Base-by-base conservation (phyloP, 2,329 filamentous ascomycete species). In the Teratosphaeria viscida region DNA sequence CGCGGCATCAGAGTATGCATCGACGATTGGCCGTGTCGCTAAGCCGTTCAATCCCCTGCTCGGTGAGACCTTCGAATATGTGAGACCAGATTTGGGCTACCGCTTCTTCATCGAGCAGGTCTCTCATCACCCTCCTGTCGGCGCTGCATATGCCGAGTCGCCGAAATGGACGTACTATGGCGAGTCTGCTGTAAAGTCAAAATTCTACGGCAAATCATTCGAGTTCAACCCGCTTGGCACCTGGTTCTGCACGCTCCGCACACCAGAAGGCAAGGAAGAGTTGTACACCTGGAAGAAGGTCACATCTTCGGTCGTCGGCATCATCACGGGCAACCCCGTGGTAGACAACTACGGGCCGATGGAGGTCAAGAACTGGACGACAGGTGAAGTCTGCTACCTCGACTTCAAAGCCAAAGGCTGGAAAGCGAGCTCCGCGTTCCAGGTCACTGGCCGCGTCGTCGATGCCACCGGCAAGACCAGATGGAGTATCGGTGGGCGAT, bases 221-320 rank as follows among this genome's bases (percentile, higher is more conserved):
- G 94, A 99, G 68, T 91, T 97, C 74, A 95, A 96, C 70, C 92
- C 90, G 3, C 82, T 97, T 10, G 94, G 94, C 37, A 99, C 94
- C 7, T 99, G 94, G 94, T 99, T 97, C 78, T 78, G 97, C 61
- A 89, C 83, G 69, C 79, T 99, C 32, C 86, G 90, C 1, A 90
- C 92, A 0, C 82, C 82, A 0, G 88, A 3, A 37, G 87, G 85
- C 10, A 62, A 65, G 14, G 70, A 73, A 57, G 94, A 99, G 66
- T 79, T 96, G 1, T 99, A 95, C 75, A 96, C 92, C 0, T 99
- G 94, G 94, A 97, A 96, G 77, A 99, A 99, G 77, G 91, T 96
- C 19, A 97, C 92, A 0, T 94, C 91, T 1, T 95, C 92, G 1
- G 94, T 99, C n/a, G 86, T 97, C 61, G 94, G 94, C 60, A 99